Conservation (phyloP, 768 basidiomycete genomes). For the Mrakia blollopis region DNA sequence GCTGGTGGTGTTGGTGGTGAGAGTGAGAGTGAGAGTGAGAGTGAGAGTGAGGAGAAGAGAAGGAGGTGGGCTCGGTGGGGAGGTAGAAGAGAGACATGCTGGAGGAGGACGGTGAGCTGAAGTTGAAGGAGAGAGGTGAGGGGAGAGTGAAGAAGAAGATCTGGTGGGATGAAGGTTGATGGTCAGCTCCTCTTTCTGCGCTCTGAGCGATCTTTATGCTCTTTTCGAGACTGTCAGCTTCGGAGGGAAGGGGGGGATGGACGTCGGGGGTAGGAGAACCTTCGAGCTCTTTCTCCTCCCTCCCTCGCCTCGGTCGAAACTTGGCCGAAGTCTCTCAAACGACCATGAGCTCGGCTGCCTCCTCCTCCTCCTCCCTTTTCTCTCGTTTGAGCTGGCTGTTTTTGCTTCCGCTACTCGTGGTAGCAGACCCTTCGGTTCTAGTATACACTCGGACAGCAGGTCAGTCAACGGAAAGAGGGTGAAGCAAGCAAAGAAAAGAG, state of each 20-base stretch:
- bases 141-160: not conserved
- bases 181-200: not conserved
- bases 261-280: not conserved
- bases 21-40: not conserved
- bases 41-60: not conserved
- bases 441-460: constrained; percentile 30
- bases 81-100: not conserved
- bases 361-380: not conserved
- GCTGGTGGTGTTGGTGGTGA: not conserved
- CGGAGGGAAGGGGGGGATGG: not conserved
- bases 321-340: not conserved
- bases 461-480: not conserved
- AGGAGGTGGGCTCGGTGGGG: not conserved
- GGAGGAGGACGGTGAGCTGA: not conserved
- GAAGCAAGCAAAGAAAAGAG: not conserved
- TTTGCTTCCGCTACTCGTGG: not conserved
- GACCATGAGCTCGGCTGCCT: not conserved
- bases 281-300: not conserved
- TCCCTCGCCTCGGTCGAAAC: not conserved
- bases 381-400: not conserved
- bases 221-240: not conserved
- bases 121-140: not conserved
- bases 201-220: not conserved
- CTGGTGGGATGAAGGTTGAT: not conserved
- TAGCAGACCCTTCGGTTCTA: constrained; percentile 5